Evolutionary conservation across 441 rosid genomes (phyloP).

Genomic region (Flueggea neowawraea): DNA sequence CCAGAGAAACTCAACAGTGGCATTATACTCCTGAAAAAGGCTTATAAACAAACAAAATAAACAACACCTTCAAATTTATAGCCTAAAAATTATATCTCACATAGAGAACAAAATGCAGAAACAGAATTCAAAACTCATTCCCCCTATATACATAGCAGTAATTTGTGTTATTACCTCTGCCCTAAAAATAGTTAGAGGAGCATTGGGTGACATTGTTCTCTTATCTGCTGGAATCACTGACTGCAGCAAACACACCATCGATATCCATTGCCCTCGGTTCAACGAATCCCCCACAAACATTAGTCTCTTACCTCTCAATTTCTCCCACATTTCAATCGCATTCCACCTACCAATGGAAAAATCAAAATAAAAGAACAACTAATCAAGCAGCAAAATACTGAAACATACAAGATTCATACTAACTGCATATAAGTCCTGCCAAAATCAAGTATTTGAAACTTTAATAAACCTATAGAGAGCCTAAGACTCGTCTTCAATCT

Average conservation of each 20-base stretch:
- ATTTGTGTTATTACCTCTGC: slow-evolving; percentile 57
- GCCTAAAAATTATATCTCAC: no score
- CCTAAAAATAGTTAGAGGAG: slow-evolving; percentile 84
- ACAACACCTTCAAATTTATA: slow-evolving; percentile 5
- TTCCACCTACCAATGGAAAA: slow-evolving; percentile 60
- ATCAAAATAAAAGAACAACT: not conserved
- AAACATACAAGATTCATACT: not conserved
- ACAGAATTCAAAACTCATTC: no score
- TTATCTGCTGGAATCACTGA: slow-evolving; percentile 70
- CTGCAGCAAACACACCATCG: slow-evolving; percentile 88
- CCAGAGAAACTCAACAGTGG: slow-evolving; percentile 92
- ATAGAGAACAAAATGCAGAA: no score
- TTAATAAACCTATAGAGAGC: no score
- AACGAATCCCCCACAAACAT: slow-evolving; percentile 98
- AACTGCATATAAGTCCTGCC: no score
- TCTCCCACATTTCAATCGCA: slow-evolving; percentile 86
- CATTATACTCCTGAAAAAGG: slow-evolving; percentile 74
- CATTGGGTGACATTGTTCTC: slow-evolving; percentile 88
- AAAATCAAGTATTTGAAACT: no score
- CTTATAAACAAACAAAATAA: slow-evolving; percentile 1
- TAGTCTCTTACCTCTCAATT: slow-evolving; percentile 86
- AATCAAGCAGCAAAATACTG: not conserved
- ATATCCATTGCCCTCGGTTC: slow-evolving; percentile 98
- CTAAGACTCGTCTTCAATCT: no score
- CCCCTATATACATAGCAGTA: no score